phyloP scores from a whole-genome alignment of 2,329 filamentous ascomycete species.

The Pseudogymnoascus sp. region DNA sequence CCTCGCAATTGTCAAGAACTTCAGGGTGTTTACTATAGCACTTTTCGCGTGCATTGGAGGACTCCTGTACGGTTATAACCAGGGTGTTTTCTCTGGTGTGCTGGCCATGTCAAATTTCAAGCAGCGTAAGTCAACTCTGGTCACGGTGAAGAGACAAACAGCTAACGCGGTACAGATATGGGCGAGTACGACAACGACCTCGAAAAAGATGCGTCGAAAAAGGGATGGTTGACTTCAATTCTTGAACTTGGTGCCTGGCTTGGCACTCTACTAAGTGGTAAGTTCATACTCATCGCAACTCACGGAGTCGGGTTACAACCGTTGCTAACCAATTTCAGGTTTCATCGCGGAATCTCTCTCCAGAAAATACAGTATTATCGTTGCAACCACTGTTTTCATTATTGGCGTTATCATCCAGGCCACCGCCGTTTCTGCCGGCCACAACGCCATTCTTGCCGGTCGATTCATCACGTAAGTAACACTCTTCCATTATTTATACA shows the following conservation, averaged over 20 bases:
- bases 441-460: constrained; percentile 57
- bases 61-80: constrained; percentile 55
- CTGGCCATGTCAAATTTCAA: constrained; percentile 48
- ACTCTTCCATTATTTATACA: background rate
- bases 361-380: constrained; percentile 60
- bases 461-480: constrained; percentile 53
- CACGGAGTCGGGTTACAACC: background rate
- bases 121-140: constrained; percentile 31
- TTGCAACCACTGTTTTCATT: constrained; percentile 59
- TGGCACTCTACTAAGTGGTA: constrained; percentile 53
- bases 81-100: constrained; percentile 69
- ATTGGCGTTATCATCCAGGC: constrained; percentile 62
- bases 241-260: constrained; percentile 71
- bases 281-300: background rate
- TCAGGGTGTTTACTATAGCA: constrained; percentile 51
- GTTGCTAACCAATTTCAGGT: constrained; percentile 11
- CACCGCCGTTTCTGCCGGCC: constrained; percentile 48
- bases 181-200: constrained; percentile 42
- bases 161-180: constrained; percentile 39
- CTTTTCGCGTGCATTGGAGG: constrained; percentile 56
- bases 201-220: constrained; percentile 41
- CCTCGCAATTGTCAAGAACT: constrained; percentile 48
- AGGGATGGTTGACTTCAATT: constrained; percentile 57
- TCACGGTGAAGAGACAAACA: constrained; percentile 23
- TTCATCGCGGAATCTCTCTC: constrained; percentile 63